phyloP scores from a whole-genome alignment of 2,329 filamentous ascomycete genomes.

The Biscogniauxia mediterranea region DNA sequence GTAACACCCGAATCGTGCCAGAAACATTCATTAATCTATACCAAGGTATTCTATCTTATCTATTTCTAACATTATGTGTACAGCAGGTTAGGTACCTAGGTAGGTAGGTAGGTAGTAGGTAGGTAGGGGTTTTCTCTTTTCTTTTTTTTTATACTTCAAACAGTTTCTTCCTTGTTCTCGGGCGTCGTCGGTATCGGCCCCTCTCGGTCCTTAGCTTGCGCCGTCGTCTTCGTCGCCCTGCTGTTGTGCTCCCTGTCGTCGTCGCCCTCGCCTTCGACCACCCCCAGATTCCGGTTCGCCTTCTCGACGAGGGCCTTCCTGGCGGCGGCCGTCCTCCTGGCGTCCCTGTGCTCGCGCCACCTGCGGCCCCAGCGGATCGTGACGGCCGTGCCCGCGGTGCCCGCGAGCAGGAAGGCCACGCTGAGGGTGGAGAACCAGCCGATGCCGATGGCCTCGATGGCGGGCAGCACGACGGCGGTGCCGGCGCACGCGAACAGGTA shows the following conservation, averaged over 20 bases:
- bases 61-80: background rate
- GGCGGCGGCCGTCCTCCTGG: conserved; percentile 22
- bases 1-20: too few species aligned
- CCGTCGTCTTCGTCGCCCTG: too few species aligned
- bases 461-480: conserved; percentile 70
- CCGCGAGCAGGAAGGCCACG: conserved; percentile 35
- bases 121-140: too few species aligned
- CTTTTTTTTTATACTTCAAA: background rate
- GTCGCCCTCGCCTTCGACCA: conserved; percentile 1
- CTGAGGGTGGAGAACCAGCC: conserved; percentile 74
- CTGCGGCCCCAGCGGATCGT: conserved; percentile 39
- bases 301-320: conserved; percentile 18
- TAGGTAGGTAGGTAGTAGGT: too few species aligned
- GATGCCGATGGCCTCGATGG: conserved; percentile 70
- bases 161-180: background rate
- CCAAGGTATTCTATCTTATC: too few species aligned
- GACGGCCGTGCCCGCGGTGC: conserved; percentile 36
- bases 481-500: conserved; percentile 73
- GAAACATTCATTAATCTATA: too few species aligned
- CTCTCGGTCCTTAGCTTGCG: background rate
- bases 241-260: background rate
- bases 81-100: background rate
- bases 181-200: too few species aligned
- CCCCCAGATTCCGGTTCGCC: conserved; percentile 4
- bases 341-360: conserved; percentile 40